Evolutionary conservation across 805 yeast species (phyloP), one percentile per base, ranked within the genome.

Genomic region (Blastobotrys peoriensis): DNA sequence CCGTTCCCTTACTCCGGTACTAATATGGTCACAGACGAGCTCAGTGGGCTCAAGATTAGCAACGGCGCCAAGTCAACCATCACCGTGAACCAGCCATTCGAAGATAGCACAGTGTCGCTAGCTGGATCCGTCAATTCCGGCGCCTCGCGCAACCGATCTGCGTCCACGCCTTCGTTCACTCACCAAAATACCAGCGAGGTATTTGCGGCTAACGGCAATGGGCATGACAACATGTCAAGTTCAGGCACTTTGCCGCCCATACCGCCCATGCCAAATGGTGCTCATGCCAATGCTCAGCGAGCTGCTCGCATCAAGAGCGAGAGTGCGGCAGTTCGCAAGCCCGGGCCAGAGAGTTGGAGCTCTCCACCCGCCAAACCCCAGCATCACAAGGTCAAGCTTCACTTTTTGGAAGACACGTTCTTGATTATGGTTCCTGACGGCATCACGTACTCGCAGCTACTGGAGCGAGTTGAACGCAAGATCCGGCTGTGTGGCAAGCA

Each of bases 381-480:
- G 20, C 52, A 54, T 39, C 57, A 65, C 41, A 62, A 58, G 55
- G 64, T 67, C 13, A 56, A 64, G 36, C 50, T 68, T 18, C 57
- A 62, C 39, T 58, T 51, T 39, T 54, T 56, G 22, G 65, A 58
- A 21, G 70, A 64, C 52, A 54, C 83, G 13, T 80, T 86, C 52
- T 76, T 86, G 41, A 67, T 83, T 52, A 73, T 83, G 50, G 80
- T 86, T 2, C 76, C 83, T 6, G 61, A 70, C 46, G 67, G 73
- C 44, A 68, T 77, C 34, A 56, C 71, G 30, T 72, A 76, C 58
- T 66, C 69, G 8, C 79, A 75, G 37, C 68, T 86, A 45, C 66
- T 75, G 38, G 74, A 69, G 36, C 77, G 78, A 48, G 76, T 86
- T 30, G 78, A 75, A 49, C 71, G 71, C 40, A 79, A 80, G 57